Conservation (phyloP, 768 basidiomycete species). For the Tricholoma bakamatsutake region DNA sequence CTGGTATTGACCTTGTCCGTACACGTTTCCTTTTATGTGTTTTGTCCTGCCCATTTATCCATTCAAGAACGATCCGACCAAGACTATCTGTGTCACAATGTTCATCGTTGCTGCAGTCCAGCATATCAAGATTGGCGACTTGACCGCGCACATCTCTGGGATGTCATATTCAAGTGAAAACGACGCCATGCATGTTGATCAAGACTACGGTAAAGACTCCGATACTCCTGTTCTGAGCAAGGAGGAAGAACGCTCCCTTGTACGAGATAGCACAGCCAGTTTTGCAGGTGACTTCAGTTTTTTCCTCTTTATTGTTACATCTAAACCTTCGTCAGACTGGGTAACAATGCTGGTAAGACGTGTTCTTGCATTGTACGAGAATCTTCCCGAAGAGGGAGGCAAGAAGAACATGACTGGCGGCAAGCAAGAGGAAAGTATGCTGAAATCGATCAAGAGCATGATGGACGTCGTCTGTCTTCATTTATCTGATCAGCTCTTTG, state of each 20-base stretch:
- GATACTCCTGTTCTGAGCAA: slow-evolving; percentile 40
- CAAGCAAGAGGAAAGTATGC: slow-evolving; percentile 72
- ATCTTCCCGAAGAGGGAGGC: slow-evolving; percentile 93
- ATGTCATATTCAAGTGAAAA: slow-evolving; percentile 50
- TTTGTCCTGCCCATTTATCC: not conserved
- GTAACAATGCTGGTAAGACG: slow-evolving; percentile 72
- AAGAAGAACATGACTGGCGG: slow-evolving; percentile 80
- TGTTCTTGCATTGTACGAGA: slow-evolving; percentile 80
- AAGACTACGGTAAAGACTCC: slow-evolving; percentile 41
- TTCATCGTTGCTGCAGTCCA: slow-evolving; percentile 73
- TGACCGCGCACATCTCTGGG: slow-evolving; percentile 57
- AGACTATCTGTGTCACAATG: slow-evolving; percentile 75
- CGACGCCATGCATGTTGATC: slow-evolving; percentile 40
- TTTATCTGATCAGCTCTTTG: slow-evolving; percentile 73
- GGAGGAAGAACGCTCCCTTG: slow-evolving; percentile 67
- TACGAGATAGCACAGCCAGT: slow-evolving; percentile 69
- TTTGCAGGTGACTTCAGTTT: slow-evolving; percentile 55
- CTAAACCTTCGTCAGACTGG: slow-evolving; percentile 51
- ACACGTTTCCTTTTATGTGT: not conserved
- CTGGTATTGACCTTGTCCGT: slow-evolving; percentile 84
- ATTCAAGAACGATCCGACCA: slow-evolving; percentile 68
- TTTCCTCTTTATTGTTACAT: not conserved
- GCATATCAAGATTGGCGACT: slow-evolving; percentile 71
- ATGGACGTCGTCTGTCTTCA: slow-evolving; percentile 79
- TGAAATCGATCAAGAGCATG: slow-evolving; percentile 76